These are phyloP conservation scores for Aspergillus bombycis DNA, from an alignment of 2,329 filamentous ascomycete species.

Conservation along the genomic window DNA sequence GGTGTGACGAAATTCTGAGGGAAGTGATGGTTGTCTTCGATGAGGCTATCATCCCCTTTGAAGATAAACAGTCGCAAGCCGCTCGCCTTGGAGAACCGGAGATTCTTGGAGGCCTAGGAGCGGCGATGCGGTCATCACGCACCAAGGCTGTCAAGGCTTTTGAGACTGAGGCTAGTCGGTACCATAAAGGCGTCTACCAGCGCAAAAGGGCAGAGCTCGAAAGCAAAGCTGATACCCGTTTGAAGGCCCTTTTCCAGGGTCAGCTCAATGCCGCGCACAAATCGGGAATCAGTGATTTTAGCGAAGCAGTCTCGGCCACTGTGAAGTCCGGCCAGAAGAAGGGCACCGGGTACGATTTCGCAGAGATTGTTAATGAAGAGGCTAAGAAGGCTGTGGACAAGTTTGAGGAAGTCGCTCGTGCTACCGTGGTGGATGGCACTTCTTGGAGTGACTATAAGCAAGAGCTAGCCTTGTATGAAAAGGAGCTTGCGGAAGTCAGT, in stretches of 20 bases:
- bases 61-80: conserved; percentile 80
- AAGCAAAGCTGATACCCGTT: conserved; percentile 79
- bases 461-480: conserved; percentile 78
- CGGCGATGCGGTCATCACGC: conserved; percentile 71
- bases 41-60: conserved; percentile 75
- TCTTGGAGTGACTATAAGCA: conserved; percentile 86
- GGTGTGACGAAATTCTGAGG: conserved; percentile 93
- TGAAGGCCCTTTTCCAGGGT: conserved; percentile 86
- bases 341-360: conserved; percentile 88
- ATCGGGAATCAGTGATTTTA: conserved; percentile 79
- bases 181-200: conserved; percentile 93
- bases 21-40: conserved; percentile 88
- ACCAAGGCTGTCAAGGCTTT: conserved; percentile 78
- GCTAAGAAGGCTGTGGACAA: conserved; percentile 74
- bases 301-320: conserved; percentile 79
- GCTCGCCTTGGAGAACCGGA: conserved; percentile 71
- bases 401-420: conserved; percentile 76
- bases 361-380: conserved; percentile 84
- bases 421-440: conserved; percentile 75
- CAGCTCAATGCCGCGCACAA: conserved; percentile 90
- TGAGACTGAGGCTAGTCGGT: conserved; percentile 85
- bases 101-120: conserved; percentile 75
- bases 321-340: conserved; percentile 94
- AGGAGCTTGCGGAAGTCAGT: conserved; percentile 89
- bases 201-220: conserved; percentile 85